Conservation (phyloP, 2,329 filamentous ascomycete genomes). For the Phaeoacremonium minimum region DNA sequence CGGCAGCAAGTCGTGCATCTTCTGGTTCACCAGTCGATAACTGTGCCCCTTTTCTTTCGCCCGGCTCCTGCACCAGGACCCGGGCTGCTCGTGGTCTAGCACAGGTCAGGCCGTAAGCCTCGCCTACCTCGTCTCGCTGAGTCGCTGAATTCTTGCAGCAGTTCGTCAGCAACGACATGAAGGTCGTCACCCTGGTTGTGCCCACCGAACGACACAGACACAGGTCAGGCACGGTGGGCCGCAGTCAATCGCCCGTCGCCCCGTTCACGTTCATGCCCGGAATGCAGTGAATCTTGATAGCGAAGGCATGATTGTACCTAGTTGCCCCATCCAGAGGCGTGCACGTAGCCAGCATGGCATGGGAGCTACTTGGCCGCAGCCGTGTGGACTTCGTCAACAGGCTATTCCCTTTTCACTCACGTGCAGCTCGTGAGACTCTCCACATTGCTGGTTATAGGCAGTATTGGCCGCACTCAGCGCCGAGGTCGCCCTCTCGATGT, state of each 20-base stretch:
- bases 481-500: background rate
- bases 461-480: background rate
- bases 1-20: too few relatives aligned
- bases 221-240: background rate
- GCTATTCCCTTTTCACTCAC: constrained; percentile 13
- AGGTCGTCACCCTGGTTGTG: too few relatives aligned
- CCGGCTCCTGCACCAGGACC: background rate
- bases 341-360: constrained; percentile 13
- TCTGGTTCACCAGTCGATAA: too few relatives aligned
- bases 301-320: constrained; percentile 6
- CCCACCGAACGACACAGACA: too few relatives aligned
- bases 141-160: background rate
- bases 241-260: background rate
- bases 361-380: constrained; percentile 16
- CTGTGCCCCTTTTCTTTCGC: background rate
- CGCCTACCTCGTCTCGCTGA: background rate
- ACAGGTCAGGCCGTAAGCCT: background rate
- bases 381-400: constrained; percentile 14
- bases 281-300: background rate
- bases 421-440: constrained; percentile 5
- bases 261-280: background rate
- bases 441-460: too few relatives aligned
- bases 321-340: constrained; percentile 3
- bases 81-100: background rate
- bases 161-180: background rate